A percentile compares a stretch with the other conserved stretches of the same genome.
These are phyloP conservation scores for Coniochaeta sp. DNA, from an alignment of 2,329 filamentous ascomycete genomes.

Conservation along the genomic window DNA sequence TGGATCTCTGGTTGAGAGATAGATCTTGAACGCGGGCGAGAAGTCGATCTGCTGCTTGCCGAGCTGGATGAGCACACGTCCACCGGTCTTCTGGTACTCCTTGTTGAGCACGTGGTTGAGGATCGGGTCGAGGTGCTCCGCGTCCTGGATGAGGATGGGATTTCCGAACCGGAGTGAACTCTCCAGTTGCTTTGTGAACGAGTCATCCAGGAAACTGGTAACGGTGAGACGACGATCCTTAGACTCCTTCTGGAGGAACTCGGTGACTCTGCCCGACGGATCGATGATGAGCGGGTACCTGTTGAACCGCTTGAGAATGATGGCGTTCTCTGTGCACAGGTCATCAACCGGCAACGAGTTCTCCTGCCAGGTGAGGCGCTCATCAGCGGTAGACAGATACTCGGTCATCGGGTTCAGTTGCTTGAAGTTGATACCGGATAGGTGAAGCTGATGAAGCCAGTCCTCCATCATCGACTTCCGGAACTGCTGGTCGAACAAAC, in stretches of 20 bases:
- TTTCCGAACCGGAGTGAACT: constrained; percentile 98
- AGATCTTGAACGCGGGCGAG: constrained; percentile 91
- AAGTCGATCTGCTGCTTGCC: constrained; percentile 99
- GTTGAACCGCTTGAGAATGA: constrained; percentile 96
- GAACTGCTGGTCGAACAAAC: constrained; percentile 97
- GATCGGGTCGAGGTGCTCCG: constrained; percentile 92
- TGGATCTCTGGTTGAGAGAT: constrained; percentile 90
- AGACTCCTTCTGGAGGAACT: constrained; percentile 92
- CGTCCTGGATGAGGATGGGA: constrained; percentile 96
- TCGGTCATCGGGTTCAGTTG: constrained; percentile 90
- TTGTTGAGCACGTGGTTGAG: constrained; percentile 99
- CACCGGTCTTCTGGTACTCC: constrained; percentile 97
- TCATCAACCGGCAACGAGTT: constrained; percentile 92
- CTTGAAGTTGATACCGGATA: constrained; percentile 93
- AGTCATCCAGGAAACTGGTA: constrained; percentile 96
- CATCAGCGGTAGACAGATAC: constrained; percentile 93
- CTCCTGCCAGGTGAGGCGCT: constrained; percentile 90
- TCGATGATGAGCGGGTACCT: constrained; percentile 97
- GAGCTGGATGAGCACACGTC: constrained; percentile 94
- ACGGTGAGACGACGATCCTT: constrained; percentile 90
- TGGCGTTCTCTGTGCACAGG: constrained; percentile 96
- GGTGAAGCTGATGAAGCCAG: constrained; percentile 86
- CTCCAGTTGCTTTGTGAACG: constrained; percentile 95
- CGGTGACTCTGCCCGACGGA: constrained; percentile 87
- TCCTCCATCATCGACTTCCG: constrained; percentile 97